Conservation (phyloP, 129 eudicot genomes). For the Oenanthe sinensis region DNA sequence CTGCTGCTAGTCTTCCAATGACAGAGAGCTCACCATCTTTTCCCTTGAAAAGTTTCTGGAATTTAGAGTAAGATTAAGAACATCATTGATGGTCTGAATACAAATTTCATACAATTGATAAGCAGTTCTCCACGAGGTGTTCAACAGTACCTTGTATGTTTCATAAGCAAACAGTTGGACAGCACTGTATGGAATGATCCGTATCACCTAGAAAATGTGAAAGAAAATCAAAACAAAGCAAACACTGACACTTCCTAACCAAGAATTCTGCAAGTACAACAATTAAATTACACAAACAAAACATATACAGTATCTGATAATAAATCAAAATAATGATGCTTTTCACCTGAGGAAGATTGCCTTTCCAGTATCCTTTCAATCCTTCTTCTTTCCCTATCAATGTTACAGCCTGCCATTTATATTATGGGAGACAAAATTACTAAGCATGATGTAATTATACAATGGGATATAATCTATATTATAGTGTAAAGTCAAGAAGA, state of each 20-base stretch:
- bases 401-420: conserved; percentile 52
- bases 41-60: conserved; percentile 68
- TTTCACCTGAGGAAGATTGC: conserved; percentile 88
- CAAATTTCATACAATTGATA: neutral
- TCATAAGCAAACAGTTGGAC: conserved; percentile 89
- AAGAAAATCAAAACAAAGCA: neutral
- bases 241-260: neutral
- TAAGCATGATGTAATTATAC: neutral
- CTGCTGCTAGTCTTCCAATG: conserved; percentile 83
- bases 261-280: neutral
- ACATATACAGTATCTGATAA: neutral
- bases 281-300: neutral
- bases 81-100: neutral
- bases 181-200: conserved; percentile 94
- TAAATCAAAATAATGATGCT: neutral
- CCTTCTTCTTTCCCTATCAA: conserved; percentile 82
- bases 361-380: conserved; percentile 95
- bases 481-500: neutral
- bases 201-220: conserved; percentile 48
- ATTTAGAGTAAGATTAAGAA: neutral
- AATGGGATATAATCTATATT: neutral
- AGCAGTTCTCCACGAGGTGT: neutral
- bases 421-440: conserved; percentile 15
- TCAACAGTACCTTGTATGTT: conserved; percentile 60
- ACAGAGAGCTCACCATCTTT: conserved; percentile 68